Evolutionary conservation across 768 basidiomycete species (phyloP), one percentile per base, ranked within the genome.

Genomic region (Psilocybe subaeruginosa): DNA sequence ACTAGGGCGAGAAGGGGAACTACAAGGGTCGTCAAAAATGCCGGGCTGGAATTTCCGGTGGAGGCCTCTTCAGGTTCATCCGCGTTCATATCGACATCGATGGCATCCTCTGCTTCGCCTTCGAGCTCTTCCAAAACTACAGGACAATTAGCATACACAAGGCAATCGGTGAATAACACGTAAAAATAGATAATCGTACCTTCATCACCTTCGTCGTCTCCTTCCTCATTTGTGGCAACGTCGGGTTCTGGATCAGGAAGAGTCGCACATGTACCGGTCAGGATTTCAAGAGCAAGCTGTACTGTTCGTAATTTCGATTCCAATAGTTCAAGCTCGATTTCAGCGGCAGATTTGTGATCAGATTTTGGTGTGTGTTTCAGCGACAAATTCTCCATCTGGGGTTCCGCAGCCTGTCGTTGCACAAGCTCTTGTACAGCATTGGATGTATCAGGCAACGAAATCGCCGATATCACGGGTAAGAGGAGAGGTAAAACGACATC

Each of bases 201-300:
- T 31, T 19, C 23, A 39, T 16, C 50, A 70, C 71, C 73, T 58
- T 79, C 76, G 27, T 80, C 75, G 8, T 76, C 72, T 39, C 64
- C 73, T 56, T 69, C 75, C 64, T 78, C 79, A 27, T 76, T 76
- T 9, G 73, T 73, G 16, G 71, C 70, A 0, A 69, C 64, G 30
- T 70, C 73, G 47, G 80, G 76, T 56, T 88, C 86, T 16, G 90
- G 86, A 67, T 94, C 93, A 4, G 93, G 93, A 43, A 97, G 76
- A 5, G 88, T 92, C 17, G 95, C 95, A 70, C 93, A 97, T n/a
- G 84, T 79, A 31, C 90, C 90, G 0, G 94, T 96, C 63, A 97
- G 73, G 52, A 97, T 86, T 75, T 98, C 95, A 29, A 97, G 78
- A n/a, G 90, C 86, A 33, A 95, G 81, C 64, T 91, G 90, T 9